Evolutionary conservation across 73 alveolate species (phyloP), one percentile per base, ranked within the genome.

Genomic region (Paramecium sexaurelia): DNA sequence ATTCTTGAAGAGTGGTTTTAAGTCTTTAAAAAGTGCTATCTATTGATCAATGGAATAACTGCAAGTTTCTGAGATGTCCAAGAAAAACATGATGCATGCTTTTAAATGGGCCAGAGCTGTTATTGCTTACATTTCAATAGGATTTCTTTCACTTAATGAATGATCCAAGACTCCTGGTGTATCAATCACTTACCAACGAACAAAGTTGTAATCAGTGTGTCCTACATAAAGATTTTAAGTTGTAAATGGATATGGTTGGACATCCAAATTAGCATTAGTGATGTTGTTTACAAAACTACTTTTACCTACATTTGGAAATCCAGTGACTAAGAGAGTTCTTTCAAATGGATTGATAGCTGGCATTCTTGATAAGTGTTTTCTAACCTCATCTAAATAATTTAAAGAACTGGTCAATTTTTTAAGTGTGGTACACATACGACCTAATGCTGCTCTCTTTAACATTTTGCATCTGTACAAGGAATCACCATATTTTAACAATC

Each of bases 301-400:
- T 94, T 99, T 99, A 47, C 99, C 99, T 10, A 99, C 99, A 96
- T 99, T 99, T 84, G 99, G 99, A 95, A 97, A 98, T 67, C 99
- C 99, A 86, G 99, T 95, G 57, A 96, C 78, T 67, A 98, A 91
- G 13, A 97, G 95, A 4, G 99, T 98, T 92, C 99, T 97, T 61
- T 93, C 97, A 78, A 94, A 96, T 6, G 99, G 99, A 95, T 99
- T 99, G 88, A 99, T 98, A 6, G 98, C 93, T 6, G 99, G 99
- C 92, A 99, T 94, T 67, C 99, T 95, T 17, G 99, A 98, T 92
- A 99, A 86, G 93, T 99, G 99, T 97, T 98, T 98, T 93, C 99
- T 92, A 26, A 99, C 99, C 95, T 99, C 99, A 92, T 99, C 99
- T 67, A 98, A 95, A 95, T 98, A 99, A 85, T 97, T 95, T 84